Conservation (phyloP, 306 rosid species). For the Sechiopsis laciniata region DNA sequence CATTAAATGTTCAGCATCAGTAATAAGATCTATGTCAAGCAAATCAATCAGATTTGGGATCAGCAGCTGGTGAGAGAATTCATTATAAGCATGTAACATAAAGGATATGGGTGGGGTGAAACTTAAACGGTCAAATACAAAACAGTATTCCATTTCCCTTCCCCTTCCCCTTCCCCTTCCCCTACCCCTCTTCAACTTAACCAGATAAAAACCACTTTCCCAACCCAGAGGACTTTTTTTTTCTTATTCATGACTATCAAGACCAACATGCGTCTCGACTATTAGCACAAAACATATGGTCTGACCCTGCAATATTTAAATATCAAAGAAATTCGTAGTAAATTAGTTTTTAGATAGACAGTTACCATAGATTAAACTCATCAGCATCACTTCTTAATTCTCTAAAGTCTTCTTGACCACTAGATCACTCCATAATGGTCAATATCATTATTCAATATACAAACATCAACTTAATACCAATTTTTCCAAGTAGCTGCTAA, state of each 20-base stretch:
- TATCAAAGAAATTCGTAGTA: too few relatives aligned
- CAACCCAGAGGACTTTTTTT: too few relatives aligned
- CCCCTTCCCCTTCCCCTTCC: too few relatives aligned
- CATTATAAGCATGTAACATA: not conserved
- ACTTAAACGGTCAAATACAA: not conserved
- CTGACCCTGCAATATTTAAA: too few relatives aligned
- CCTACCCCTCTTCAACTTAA: not conserved
- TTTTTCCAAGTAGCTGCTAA: not conserved
- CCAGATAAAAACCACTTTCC: not conserved
- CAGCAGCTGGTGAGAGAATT: conserved; percentile 1
- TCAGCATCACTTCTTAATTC: too few relatives aligned
- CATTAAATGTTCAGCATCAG: conserved; percentile 8
- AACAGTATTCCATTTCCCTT: not conserved
- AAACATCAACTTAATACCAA: not conserved
- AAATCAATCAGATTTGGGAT: conserved; percentile 7
- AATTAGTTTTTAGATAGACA: too few relatives aligned
- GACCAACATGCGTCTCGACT: too few relatives aligned
- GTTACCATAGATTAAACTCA: too few relatives aligned
- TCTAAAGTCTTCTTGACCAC: too few relatives aligned
- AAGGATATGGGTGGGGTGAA: not conserved
- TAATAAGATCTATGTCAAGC: not conserved
- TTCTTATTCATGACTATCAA: too few relatives aligned
- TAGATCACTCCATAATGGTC: not conserved
- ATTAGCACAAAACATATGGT: too few relatives aligned
- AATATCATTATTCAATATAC: not conserved